Base-by-base conservation (phyloP, 208 protist species). In the Trypanosoma brucei region DNA sequence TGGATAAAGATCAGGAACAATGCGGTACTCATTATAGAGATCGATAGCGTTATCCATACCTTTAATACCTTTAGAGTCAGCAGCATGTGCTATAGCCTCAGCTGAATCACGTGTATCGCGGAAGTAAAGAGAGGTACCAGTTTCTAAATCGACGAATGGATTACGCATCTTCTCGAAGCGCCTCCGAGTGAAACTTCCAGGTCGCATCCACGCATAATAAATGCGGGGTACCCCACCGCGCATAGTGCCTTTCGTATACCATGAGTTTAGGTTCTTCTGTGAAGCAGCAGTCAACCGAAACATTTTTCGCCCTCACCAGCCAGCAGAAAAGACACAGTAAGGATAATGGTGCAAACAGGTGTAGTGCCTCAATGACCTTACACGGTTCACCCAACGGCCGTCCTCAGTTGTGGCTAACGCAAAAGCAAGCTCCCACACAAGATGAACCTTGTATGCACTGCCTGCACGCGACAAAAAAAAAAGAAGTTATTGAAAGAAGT, bases 111-210 rank as follows among this genome's bases (percentile, higher is more conserved):
- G 76, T 5, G 86, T 94, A 68, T 96, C 91, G 11, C 91, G 84
- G 60, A 94, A 96, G 77, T 95, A 96, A 0, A 96, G 76, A 34
- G 91, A 96, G 42, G 88, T 91, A 49, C 91, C 91, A 3, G 83
- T 96, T 65, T 95, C 91, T 46, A 96, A 75, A 66, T 94, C 83
- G 3, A 94, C 91, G 74, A 95, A 96, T n/a, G 91, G 91, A 70
- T 96, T 96, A 7, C 88, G 84, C 88, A 94, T 93, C 76, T 96
- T 96, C 77, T 96, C 91, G 55, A 96, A 96, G 57, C 87, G 91
- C 39, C 88, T 77, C 2, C 91, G 84, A 38, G 91, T 94, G 53
- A 88, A 88, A 65, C 88, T 95, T 42, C 91, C 91, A 2, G 91
- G 91, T 53, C 83, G 86, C 91, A 96, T 96, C 88, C 91, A 96